phyloP scores from a whole-genome alignment of 2,329 filamentous ascomycete species.

The Ascochyta lentis region DNA sequence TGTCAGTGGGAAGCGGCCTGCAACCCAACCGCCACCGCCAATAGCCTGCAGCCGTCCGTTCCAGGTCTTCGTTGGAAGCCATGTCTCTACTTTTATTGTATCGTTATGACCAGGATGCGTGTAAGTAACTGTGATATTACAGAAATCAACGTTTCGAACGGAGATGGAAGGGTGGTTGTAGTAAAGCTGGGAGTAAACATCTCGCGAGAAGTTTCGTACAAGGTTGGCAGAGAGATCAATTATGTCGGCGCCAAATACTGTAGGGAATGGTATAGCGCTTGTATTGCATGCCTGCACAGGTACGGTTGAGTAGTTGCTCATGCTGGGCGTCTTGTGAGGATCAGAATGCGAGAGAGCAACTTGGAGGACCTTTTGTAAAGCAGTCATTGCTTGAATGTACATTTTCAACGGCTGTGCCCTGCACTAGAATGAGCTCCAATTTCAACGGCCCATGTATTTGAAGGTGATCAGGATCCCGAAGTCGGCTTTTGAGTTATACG shows the following conservation, averaged over 20 bases:
- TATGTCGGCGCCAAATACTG: constrained; percentile 21
- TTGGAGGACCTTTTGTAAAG: neutral
- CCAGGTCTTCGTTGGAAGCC: constrained; percentile 40
- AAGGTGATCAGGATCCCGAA: neutral
- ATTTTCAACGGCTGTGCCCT: neutral
- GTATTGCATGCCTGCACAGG: constrained; percentile 8
- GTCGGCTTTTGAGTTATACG: neutral
- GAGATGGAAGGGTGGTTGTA: constrained; percentile 17
- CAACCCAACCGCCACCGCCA: constrained; percentile 28
- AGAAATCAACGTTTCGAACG: constrained; percentile 31
- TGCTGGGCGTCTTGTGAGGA: neutral
- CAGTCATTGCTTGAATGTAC: neutral
- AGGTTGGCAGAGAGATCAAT: constrained; percentile 18
- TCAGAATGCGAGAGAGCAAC: too few species aligned
- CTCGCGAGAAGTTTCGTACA: constrained; percentile 20
- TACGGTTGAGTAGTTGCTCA: neutral
- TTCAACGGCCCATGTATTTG: neutral
- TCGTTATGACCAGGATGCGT: constrained; percentile 49
- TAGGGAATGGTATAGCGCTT: constrained; percentile 13
- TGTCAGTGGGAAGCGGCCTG: constrained; percentile 25
- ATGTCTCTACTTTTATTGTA: constrained; percentile 39
- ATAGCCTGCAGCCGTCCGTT: constrained; percentile 25
- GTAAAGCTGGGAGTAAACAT: constrained; percentile 16
- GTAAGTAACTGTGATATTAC: constrained; percentile 49
- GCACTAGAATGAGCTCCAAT: neutral